A percentile compares a stretch with the other conserved stretches of the same genome.
These are phyloP conservation scores for Durio zibethinus DNA, from an alignment of 345 rosid species.

Conservation along the genomic window DNA sequence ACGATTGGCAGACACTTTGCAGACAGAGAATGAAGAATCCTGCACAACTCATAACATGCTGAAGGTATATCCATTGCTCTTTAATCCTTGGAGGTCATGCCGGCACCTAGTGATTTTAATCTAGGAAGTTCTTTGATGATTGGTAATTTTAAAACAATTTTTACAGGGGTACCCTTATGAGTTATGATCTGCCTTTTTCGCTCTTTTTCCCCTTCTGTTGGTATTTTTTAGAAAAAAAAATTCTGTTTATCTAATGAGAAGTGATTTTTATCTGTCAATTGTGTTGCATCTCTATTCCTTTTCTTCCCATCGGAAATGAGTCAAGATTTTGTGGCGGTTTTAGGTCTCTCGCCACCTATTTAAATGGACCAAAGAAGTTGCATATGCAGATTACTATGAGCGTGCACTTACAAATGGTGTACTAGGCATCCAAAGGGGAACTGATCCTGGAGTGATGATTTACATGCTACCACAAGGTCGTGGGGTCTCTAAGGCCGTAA, in stretches of 20 bases:
- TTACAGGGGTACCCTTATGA: background rate
- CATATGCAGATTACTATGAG: conserved; percentile 91
- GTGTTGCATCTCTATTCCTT: background rate
- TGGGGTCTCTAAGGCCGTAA: conserved; percentile 74
- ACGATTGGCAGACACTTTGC: conserved; percentile 62
- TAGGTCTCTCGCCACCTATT: conserved; percentile 89
- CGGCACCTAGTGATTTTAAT: background rate
- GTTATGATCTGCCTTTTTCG: background rate
- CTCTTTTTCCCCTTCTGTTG: background rate
- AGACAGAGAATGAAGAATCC: conserved; percentile 79
- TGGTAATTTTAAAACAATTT: background rate
- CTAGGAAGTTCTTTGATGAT: background rate
- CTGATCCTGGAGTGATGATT: conserved; percentile 86
- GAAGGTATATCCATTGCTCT: conserved; percentile 43
- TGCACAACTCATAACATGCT: conserved; percentile 97
- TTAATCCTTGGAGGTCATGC: background rate
- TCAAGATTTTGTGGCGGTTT: background rate
- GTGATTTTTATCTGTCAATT: background rate
- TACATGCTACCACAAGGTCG: conserved; percentile 86
- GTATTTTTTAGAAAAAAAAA: background rate
- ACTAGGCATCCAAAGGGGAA: conserved; percentile 84
- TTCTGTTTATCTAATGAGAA: background rate
- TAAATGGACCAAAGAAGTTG: conserved; percentile 84
- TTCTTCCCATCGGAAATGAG: background rate
- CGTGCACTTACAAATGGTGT: conserved; percentile 90